Percentiles rank a stretch among this genome's conserved stretches.
Evolutionary conservation across 306 rosid genomes (phyloP).

Genomic region (Dicorynia guianensis): DNA sequence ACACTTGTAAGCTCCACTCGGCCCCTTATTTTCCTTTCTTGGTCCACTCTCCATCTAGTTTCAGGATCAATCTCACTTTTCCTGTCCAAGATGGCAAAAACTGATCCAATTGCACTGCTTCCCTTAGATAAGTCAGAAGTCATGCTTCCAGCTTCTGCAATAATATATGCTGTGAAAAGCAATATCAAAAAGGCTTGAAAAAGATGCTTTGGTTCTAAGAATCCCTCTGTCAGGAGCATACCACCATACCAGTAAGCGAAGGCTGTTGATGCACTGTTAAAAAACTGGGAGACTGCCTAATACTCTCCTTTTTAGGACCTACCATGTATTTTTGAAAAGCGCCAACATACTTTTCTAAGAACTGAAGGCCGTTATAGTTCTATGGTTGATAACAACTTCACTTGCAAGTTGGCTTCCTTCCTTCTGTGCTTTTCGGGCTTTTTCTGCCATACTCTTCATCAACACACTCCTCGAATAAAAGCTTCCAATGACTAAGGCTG

Average conservation of each 20-base stretch:
- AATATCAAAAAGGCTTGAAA: slow-evolving; percentile 86
- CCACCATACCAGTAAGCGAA: slow-evolving; percentile 94
- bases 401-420: slow-evolving; percentile 94
- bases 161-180: slow-evolving; percentile 80
- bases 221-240: slow-evolving; percentile 53
- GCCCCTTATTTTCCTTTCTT: slow-evolving; percentile 63
- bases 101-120: slow-evolving; percentile 74
- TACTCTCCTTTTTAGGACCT: slow-evolving; percentile 75
- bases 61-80: slow-evolving; percentile 82
- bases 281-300: slow-evolving; percentile 86
- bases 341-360: slow-evolving; percentile 80
- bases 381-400: slow-evolving; percentile 84
- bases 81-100: slow-evolving; percentile 74
- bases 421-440: slow-evolving; percentile 73
- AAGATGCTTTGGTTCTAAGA: slow-evolving; percentile 63
- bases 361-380: slow-evolving; percentile 84
- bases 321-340: slow-evolving; percentile 67
- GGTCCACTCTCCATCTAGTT: slow-evolving; percentile 52
- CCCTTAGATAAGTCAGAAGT: slow-evolving; percentile 86
- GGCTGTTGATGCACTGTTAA: slow-evolving; percentile 81
- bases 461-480: slow-evolving; percentile 77
- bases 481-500: slow-evolving; percentile 94
- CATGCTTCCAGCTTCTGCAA: slow-evolving; percentile 98
- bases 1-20: slow-evolving; percentile 69
- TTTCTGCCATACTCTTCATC: slow-evolving; percentile 80